phyloP scores from a whole-genome alignment of 805 yeast species.

The Saturnispora sanitii region DNA sequence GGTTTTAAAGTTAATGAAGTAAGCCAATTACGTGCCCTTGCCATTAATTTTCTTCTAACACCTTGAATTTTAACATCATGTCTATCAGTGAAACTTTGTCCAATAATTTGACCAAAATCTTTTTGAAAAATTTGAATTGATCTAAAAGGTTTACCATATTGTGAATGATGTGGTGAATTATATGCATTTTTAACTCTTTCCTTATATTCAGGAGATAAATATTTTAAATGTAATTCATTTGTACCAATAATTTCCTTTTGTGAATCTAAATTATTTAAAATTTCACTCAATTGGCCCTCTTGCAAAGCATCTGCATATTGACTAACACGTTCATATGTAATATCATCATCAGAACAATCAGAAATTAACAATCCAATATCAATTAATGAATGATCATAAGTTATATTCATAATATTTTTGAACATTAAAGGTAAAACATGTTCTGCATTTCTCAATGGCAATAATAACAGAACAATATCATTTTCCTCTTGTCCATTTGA shows the following conservation, averaged over 20 bases:
- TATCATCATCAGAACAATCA: conserved; percentile 63
- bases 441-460: conserved; percentile 76
- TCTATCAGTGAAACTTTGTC: conserved; percentile 76
- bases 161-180: conserved; percentile 54
- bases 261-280: conserved; percentile 35
- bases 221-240: conserved; percentile 52
- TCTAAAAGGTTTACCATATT: conserved; percentile 61
- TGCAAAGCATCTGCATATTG: conserved; percentile 61
- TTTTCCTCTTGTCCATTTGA: conserved; percentile 38
- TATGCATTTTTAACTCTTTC: conserved; percentile 49
- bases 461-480: conserved; percentile 57
- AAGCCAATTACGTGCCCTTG: conserved; percentile 79
- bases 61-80: conserved; percentile 85
- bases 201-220: conserved; percentile 57
- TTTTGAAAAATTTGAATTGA: conserved; percentile 71
- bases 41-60: conserved; percentile 74
- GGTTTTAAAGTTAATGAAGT: conserved; percentile 66
- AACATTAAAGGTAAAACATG: conserved; percentile 73
- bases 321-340: conserved; percentile 53
- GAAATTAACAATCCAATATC: conserved; percentile 76
- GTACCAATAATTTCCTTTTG: conserved; percentile 38
- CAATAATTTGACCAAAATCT: conserved; percentile 76
- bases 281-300: conserved; percentile 50
- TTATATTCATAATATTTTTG: conserved; percentile 75
- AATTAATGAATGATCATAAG: conserved; percentile 70